Evolutionary conservation across 2,329 filamentous ascomycete genomes (phyloP), one percentile per base, ranked within the genome.

Genomic region (Cladophialophora bantiana): DNA sequence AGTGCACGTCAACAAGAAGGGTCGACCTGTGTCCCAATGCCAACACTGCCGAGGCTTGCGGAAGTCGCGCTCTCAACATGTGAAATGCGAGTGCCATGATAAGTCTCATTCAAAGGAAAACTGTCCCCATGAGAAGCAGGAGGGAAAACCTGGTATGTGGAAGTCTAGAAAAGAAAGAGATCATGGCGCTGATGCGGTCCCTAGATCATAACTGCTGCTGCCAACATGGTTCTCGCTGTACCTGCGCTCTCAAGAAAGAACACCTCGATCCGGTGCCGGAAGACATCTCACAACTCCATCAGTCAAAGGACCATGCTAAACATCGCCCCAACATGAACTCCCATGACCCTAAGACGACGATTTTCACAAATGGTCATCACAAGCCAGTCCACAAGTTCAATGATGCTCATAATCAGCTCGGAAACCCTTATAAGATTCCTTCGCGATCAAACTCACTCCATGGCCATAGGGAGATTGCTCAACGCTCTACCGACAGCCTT

Each of bases 11-110:
- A 96, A 96, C 81, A 97, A 96, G 80, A 98, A 98, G 84, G 94
- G 94, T 76, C 91, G 94, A 70, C 95, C 95, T 69, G 93, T 98
- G 74, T 97, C 95, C 75, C 95, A 99, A 89, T 99, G 95, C 82
- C 88, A 93, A 73, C 95, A 99, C 83, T 99, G 95, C 83, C 94
- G 95, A 79, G 88, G 91, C 73, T 90, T 96, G 85, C 94, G 95
- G 83, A 98, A 98, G 86, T 94, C 93, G 80, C 92, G 95, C 75
- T 90, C 94, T 66, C 92, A 94, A 71, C 95, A 98, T 81, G 88
- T 95, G 77, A 96, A 95, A 81, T 99, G 95, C 82, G 94, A 98
- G 81, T 99, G 95, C 80, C 94, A 93, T 78, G 92, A 96, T 81
- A 97, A 96, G 85, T 77, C 78, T 57, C 77, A 81, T 73, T 76